Conservation (phyloP, 2,329 filamentous ascomycete species). For the Arthrobotrys iridis region DNA sequence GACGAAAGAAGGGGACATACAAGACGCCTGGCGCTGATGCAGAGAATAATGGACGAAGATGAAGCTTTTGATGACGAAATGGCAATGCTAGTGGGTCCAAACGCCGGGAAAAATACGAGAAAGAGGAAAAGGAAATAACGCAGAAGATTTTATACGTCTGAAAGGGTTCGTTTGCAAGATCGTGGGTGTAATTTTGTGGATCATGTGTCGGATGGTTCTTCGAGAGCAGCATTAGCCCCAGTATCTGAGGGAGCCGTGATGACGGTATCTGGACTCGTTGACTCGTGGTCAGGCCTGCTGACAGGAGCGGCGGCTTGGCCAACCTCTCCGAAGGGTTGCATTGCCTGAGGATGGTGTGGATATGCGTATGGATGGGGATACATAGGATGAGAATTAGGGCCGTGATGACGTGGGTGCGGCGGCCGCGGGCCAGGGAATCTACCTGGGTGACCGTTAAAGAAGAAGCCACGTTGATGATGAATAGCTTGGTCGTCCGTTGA, state of each 20-base stretch:
- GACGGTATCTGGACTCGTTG: conserved; percentile 3
- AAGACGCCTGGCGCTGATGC: conserved; percentile 19
- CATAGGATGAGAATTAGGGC: background rate
- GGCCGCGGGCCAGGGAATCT: background rate
- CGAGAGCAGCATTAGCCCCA: background rate
- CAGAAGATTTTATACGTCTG: background rate
- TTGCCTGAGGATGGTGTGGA: background rate
- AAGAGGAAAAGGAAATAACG: background rate
- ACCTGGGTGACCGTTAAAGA: background rate
- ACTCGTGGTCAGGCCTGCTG: background rate
- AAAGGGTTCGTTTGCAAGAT: background rate
- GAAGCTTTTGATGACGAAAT: conserved; percentile 15
- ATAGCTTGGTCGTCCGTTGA: background rate
- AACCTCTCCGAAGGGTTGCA: background rate
- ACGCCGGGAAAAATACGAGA: conserved; percentile 12
- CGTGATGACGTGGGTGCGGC: conserved; percentile 1
- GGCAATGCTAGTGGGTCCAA: conserved; percentile 3
- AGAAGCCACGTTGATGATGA: conserved; percentile 11
- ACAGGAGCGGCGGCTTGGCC: background rate
- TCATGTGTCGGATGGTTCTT: background rate
- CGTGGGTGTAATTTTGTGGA: too few relatives aligned
- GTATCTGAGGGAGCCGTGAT: background rate
- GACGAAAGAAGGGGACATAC: conserved; percentile 13
- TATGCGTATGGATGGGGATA: background rate
- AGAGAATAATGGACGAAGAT: conserved; percentile 11